Percentiles rank a stretch among this genome's conserved stretches.
Conservation (phyloP, 768 basidiomycete species). For the Termitomyces sp. region DNA sequence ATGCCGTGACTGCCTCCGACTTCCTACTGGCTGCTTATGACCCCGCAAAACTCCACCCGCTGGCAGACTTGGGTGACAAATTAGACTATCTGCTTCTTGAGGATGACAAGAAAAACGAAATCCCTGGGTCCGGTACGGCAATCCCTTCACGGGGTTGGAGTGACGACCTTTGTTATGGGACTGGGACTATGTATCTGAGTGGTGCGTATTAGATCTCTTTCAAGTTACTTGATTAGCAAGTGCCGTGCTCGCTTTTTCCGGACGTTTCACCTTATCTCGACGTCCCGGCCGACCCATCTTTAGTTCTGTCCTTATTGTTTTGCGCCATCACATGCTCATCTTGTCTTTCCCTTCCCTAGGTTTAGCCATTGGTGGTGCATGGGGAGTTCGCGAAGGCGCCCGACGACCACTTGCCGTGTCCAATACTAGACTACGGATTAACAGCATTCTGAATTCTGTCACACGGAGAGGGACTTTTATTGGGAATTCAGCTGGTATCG, state of each 20-base stretch:
- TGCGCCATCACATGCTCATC: conserved; percentile 75
- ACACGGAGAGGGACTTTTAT: conserved; percentile 96
- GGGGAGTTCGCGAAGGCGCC: conserved; percentile 96
- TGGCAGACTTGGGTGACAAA: conserved; percentile 89
- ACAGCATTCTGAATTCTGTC: conserved; percentile 94
- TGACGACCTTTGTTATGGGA: conserved; percentile 99
- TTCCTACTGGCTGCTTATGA: conserved; percentile 86
- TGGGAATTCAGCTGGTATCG: conserved; percentile 96
- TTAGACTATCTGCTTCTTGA: conserved; percentile 94
- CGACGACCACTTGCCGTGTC: conserved; percentile 82
- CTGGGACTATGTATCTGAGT: conserved; percentile 96
- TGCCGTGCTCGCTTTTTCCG: conserved; percentile 40
- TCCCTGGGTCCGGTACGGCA: conserved; percentile 88
- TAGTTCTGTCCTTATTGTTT: conserved; percentile 71
- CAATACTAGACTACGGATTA: conserved; percentile 87
- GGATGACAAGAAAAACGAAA: conserved; percentile 90
- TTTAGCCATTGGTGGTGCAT: conserved; percentile 89
- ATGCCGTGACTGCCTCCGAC: conserved; percentile 79
- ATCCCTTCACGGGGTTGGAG: conserved; percentile 97
- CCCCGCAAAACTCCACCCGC: conserved; percentile 88
- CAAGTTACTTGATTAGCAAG: conserved; percentile 54
- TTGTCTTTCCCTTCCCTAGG: conserved; percentile 63
- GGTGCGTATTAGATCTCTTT: conserved; percentile 73
- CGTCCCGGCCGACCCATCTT: conserved; percentile 52
- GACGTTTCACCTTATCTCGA: conserved; percentile 65